These are phyloP conservation scores for Crocinoboletus sp. DNA, from an alignment of 1,284 basidiomycete species.

Conservation along the genomic window DNA sequence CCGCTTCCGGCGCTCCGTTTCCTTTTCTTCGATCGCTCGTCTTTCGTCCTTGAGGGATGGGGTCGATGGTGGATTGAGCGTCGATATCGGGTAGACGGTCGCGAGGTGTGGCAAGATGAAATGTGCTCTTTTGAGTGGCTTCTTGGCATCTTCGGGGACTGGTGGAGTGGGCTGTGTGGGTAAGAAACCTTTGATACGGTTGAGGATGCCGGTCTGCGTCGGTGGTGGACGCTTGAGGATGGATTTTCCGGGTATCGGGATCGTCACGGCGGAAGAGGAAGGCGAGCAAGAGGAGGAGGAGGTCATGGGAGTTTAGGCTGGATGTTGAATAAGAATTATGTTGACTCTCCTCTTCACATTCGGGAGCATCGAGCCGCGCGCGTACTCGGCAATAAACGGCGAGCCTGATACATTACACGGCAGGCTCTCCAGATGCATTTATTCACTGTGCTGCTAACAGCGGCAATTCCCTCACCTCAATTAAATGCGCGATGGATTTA, in stretches of 20 bases:
- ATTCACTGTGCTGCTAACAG: too few relatives aligned
- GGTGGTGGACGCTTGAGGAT: slow-evolving; percentile 77
- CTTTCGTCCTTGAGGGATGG: slow-evolving; percentile 72
- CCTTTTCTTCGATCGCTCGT: slow-evolving; percentile 60
- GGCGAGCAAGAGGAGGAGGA: too few relatives aligned
- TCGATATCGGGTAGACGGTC: slow-evolving; percentile 83
- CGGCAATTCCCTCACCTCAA: too few relatives aligned
- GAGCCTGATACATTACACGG: too few relatives aligned
- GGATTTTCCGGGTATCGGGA: slow-evolving; percentile 69
- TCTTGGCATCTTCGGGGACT: slow-evolving; percentile 35
- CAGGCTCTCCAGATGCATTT: too few relatives aligned
- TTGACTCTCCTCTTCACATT: background rate
- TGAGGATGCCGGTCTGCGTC: slow-evolving; percentile 62
- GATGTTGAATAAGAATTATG: background rate
- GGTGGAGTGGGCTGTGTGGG: slow-evolving; percentile 25
- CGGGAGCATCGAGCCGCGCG: background rate
- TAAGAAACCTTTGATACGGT: slow-evolving; percentile 50
- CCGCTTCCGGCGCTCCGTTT: slow-evolving; percentile 56
- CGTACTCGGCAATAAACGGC: too few relatives aligned
- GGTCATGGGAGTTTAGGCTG: too few relatives aligned
- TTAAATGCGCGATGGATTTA: too few relatives aligned
- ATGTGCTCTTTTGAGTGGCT: slow-evolving; percentile 76
- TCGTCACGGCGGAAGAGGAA: slow-evolving; percentile 49
- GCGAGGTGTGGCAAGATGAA: slow-evolving; percentile 81
- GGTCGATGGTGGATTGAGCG: slow-evolving; percentile 72